Evolutionary conservation across 345 rosid species (phyloP).

Genomic region (Theobroma cacao): DNA sequence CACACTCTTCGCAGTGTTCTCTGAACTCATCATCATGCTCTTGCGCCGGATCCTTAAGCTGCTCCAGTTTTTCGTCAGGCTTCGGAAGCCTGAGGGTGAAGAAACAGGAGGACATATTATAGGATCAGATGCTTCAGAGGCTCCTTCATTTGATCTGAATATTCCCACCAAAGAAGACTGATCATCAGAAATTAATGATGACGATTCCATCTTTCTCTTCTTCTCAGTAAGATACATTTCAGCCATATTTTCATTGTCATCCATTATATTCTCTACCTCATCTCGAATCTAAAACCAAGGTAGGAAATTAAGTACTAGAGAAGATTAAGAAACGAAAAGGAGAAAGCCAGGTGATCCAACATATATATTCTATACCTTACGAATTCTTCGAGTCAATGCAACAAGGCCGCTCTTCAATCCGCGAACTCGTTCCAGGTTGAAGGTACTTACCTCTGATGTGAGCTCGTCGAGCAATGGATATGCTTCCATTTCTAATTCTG

Average conservation of each 20-base stretch:
- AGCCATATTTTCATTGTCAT: constrained; percentile 98
- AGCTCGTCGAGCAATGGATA: constrained; percentile 91
- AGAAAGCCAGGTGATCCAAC: no score
- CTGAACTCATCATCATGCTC: constrained; percentile 69
- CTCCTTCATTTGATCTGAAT: constrained; percentile 61
- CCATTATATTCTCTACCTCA: constrained; percentile 96
- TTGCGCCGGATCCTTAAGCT: constrained; percentile 83
- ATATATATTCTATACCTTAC: constrained; percentile 48
- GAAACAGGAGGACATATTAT: constrained; percentile 64
- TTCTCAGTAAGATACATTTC: constrained; percentile 97
- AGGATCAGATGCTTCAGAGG: constrained; percentile 66
- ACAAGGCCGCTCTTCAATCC: constrained; percentile 93
- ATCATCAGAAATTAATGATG: constrained; percentile 54
- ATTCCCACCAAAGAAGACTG: constrained; percentile 49
- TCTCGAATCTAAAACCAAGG: constrained; percentile 57
- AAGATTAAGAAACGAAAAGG: neutral
- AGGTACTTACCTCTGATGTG: constrained; percentile 86
- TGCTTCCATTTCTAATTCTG: constrained; percentile 92
- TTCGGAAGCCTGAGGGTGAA: constrained; percentile 71
- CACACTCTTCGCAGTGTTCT: constrained; percentile 58
- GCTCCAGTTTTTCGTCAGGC: constrained; percentile 78
- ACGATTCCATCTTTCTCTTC: constrained; percentile 73
- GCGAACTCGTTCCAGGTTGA: constrained; percentile 87
- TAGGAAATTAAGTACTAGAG: neutral
- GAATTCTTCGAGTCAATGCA: constrained; percentile 85